Base-by-base conservation (phyloP, 148 eudicot species). In the Dianthus caryophyllus region DNA sequence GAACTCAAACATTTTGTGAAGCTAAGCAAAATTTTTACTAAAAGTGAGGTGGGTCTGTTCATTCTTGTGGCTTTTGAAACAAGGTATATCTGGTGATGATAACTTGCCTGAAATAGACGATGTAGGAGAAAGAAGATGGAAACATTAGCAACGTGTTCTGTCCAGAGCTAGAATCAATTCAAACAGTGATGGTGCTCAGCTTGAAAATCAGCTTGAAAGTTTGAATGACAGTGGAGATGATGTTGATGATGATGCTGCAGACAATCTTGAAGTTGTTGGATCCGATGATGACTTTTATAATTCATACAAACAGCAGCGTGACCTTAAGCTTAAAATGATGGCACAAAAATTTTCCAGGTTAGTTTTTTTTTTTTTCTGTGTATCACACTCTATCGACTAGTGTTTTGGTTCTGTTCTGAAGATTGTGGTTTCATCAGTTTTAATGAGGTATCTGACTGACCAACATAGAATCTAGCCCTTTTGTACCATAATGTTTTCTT, bases 111-210 rank as follows among this genome's bases (percentile, higher is more conserved):
- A 81, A 75, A 82, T 95, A 63, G 97, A 90, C 69, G 88, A 86
- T 73, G 76, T 90, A 67, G 97, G 97, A 65, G 91, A 85, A 75
- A 83, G 95, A 72, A 77, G 97, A 74, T 82, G 87, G 81, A 90
- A 88, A 75, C 89, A 82, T 43, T 95, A 90, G 73, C 78, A 81
- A 26, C 89, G 85, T 38, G 91, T 84, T 73, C 75, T 90, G 72
- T 71, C 86, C 21, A 56, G 95, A n/a, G n/a, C 89, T 61, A 89
- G 95, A 78, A 71, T 88, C 33, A 63, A 72, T 25, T 72, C 86
- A 11, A 66, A 25, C 21, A 73, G 68, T 51, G 73, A 74, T 26
- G 77, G 49, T 64, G 84, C 70, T 50, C 79, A 71, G 49, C 71
- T 47, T 66, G 80, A 73, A 38, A 76, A 80, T 71, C 26, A 33